A percentile compares a stretch with the other conserved stretches of the same genome.
Evolutionary conservation across 1,284 basidiomycete species (phyloP).

Genomic region (Trichosporon inkin): DNA sequence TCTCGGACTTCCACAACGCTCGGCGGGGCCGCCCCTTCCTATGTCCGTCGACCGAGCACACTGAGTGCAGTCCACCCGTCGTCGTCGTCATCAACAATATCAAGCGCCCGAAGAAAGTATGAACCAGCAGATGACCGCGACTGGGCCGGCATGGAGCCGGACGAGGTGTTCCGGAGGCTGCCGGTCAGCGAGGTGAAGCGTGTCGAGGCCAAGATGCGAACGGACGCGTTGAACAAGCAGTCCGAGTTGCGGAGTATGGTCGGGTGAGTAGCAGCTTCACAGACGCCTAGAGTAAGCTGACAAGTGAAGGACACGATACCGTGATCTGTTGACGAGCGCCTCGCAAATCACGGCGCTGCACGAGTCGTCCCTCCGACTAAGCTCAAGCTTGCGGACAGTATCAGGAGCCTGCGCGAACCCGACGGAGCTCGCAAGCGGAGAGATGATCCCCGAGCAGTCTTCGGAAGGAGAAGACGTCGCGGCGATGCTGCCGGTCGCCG

Average conservation of each 20-base stretch:
- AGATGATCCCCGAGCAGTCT: conserved; percentile 1
- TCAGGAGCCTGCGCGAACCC: conserved; percentile 38
- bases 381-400: conserved; percentile 43
- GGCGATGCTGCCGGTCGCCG: conserved; percentile 68
- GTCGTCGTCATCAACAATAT: background rate
- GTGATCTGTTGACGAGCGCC: conserved; percentile 85
- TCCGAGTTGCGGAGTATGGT: conserved; percentile 91
- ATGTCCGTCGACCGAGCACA: conserved; percentile 3
- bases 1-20: background rate
- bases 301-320: conserved; percentile 74
- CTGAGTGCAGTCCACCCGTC: conserved; percentile 1
- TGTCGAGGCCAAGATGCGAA: conserved; percentile 65
- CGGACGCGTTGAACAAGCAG: conserved; percentile 84
- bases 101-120: background rate
- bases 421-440: conserved; percentile 24
- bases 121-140: conserved; percentile 23
- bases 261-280: conserved; percentile 61
- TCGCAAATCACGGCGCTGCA: conserved; percentile 67
- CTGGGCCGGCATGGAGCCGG: conserved; percentile 60
- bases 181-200: conserved; percentile 70
- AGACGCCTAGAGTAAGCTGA: background rate
- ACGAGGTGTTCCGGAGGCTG: conserved; percentile 71
- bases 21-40: background rate
- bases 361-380: conserved; percentile 54
- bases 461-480: conserved; percentile 52